Conservation (phyloP, 2,329 filamentous ascomycete genomes). For the Colletotrichum cordylinicola region DNA sequence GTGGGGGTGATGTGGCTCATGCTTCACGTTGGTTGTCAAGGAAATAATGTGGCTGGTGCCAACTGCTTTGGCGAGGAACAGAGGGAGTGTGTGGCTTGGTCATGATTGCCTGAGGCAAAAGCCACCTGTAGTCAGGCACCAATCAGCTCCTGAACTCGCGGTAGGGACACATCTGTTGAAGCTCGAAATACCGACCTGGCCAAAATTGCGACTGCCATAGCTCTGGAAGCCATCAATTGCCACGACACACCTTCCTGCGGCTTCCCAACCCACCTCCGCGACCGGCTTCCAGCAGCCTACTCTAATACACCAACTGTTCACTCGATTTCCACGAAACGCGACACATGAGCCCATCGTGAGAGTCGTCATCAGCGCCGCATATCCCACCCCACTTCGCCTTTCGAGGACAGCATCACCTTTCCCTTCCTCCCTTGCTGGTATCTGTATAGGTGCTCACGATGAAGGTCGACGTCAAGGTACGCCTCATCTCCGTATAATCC, state of each 20-base stretch:
- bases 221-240: conserved; percentile 25
- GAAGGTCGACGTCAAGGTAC: conserved; percentile 25
- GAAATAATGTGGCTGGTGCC: background rate
- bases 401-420: conserved; percentile 16
- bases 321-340: background rate
- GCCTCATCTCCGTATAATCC: background rate
- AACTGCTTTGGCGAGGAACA: background rate
- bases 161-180: conserved; percentile 26
- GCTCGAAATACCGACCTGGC: conserved; percentile 22
- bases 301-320: background rate
- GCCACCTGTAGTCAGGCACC: conserved; percentile 18
- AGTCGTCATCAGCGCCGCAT: conserved; percentile 6
- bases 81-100: background rate
- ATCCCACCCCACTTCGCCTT: conserved; percentile 17
- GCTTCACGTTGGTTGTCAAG: background rate
- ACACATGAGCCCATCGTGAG: conserved; percentile 4
- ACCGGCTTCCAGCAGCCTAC: conserved; percentile 21
- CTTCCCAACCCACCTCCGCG: background rate
- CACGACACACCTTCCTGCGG: conserved; percentile 11
- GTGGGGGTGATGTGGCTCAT: background rate
- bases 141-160: conserved; percentile 20
- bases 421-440: conserved; percentile 15
- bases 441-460: conserved; percentile 11
- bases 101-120: conserved; percentile 7
- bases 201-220: conserved; percentile 23